Base-by-base conservation (phyloP, 345 rosid species). In the Arabis hirsuta region DNA sequence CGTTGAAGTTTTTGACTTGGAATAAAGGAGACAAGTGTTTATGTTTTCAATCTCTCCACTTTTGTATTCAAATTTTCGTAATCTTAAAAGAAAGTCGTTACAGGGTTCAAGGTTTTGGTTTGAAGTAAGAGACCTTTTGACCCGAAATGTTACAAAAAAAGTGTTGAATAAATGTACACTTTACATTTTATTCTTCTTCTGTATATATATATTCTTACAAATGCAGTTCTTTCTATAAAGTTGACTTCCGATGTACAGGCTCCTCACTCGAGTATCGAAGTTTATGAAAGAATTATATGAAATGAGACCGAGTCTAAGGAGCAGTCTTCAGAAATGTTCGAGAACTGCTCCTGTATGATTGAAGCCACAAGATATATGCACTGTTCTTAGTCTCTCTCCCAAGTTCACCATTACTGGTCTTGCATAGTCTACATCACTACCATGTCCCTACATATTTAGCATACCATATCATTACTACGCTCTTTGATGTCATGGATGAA, bases 361-460 rank as follows among this genome's bases (percentile, higher is more conserved):
- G 84, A 94, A 94, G 61, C 98, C 96, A 59, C 97, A 91, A 0
- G 98, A 94, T 39, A 91, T 79, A 63, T 89, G 81, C 73, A 88
- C 62, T 6, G 91, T 96, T 81, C 78, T 89, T 65, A 84, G 81
- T 58, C 82, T 83, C 55, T 82, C 67, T 12, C 76, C 89, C 31
- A 91, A 71, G 46, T 72, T 22, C 20, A 91, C 88, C 79, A 81
- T 59, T 3, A 19, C 77, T 22, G 98, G 97, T n/a, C 74, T 72
- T 41, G 75, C 67, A 74, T 82, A 82, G 81, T 94, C 97, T 27
- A 94, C 88, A 66, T 94, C 98, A 65, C 83, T 84, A 12, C 97
- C 98, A 73, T 94, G 96, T 9, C 97, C 98, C 96, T 94, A 77
- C 71, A 72, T 54, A 2, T 16, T 32, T 5, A 24, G 36, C 59